phyloP scores from a whole-genome alignment of 495 filamentous ascomycete species.

The Aspergillus kassunensis region DNA sequence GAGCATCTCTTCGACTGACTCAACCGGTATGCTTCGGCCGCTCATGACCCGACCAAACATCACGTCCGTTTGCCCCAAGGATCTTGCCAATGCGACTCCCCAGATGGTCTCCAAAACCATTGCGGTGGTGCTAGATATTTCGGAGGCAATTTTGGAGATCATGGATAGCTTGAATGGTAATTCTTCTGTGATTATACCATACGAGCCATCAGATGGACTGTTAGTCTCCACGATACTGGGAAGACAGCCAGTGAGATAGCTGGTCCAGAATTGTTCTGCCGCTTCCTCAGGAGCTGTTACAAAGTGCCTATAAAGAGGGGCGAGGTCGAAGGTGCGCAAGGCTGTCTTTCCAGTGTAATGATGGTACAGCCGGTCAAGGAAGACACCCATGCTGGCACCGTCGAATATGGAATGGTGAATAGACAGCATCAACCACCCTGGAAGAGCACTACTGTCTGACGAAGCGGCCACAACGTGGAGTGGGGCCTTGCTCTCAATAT shows the following conservation, averaged over 20 bases:
- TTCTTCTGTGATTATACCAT: background rate
- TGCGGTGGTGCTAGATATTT: conserved; percentile 3
- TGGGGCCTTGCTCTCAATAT: conserved; percentile 9
- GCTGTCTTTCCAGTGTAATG: conserved; percentile 7
- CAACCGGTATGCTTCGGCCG: conserved; percentile 28
- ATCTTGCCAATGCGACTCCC: conserved; percentile 7
- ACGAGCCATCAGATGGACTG: background rate
- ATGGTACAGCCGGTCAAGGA: conserved; percentile 12
- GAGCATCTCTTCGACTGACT: conserved; percentile 61
- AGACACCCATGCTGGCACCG: conserved; percentile 38
- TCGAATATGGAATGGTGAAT: conserved; percentile 69
- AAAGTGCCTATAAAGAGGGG: conserved; percentile 3
- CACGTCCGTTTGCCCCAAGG: conserved; percentile 37
- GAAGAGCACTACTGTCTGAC: background rate
- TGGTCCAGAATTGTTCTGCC: conserved; percentile 2
- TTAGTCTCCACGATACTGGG: background rate
- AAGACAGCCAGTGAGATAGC: background rate
- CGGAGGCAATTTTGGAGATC: conserved; percentile 7
- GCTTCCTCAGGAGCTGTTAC: background rate
- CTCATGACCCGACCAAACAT: conserved; percentile 26
- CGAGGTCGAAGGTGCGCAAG: background rate
- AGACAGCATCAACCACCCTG: conserved; percentile 17
- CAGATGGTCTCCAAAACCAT: conserved; percentile 11
- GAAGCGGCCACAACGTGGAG: conserved; percentile 5
- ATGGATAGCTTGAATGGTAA: conserved; percentile 6